phyloP scores from a whole-genome alignment of 108 stramenopile species.

The Cyclotella baltica region DNA sequence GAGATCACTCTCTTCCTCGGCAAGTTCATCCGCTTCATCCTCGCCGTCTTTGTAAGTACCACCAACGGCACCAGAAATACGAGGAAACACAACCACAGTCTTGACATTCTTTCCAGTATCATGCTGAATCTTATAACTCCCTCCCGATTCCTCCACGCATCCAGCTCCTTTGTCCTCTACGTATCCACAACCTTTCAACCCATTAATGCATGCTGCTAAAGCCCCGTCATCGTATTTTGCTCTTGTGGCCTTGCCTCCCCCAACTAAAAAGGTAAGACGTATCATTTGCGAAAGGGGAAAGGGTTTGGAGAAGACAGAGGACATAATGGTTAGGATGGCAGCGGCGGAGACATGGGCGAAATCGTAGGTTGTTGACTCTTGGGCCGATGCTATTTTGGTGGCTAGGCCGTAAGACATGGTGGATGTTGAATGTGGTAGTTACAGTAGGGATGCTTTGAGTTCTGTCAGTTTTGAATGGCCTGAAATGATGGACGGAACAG shows the following conservation, averaged over 20 bases:
- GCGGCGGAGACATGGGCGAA: conserved; percentile 2
- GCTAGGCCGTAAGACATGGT: conserved; percentile 20
- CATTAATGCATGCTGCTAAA: conserved; percentile 76
- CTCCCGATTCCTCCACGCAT: conserved; percentile 82
- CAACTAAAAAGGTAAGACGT: conserved; percentile 88
- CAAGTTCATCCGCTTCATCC: conserved; percentile 14
- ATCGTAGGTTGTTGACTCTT: conserved; percentile 1
- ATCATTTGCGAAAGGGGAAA: conserved; percentile 62
- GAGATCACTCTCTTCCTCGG: conserved; percentile 43
- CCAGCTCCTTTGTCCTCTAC: conserved; percentile 91
- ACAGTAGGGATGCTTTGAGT: too few relatives aligned
- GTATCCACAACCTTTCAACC: conserved; percentile 83
- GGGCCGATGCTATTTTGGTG: conserved; percentile 6
- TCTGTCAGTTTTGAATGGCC: too few relatives aligned
- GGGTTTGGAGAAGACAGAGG: conserved; percentile 9
- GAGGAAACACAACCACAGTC: conserved; percentile 94
- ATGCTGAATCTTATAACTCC: conserved; percentile 93
- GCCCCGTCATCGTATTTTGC: conserved; percentile 91
- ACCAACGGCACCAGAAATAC: conserved; percentile 47
- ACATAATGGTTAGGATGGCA: conserved; percentile 7
- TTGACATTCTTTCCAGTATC: conserved; percentile 97
- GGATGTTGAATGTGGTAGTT: background rate
- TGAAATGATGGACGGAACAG: too few relatives aligned
- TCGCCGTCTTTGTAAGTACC: conserved; percentile 39
- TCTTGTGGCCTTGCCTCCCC: conserved; percentile 88